Base-by-base conservation (phyloP, 2,329 filamentous ascomycete genomes). In the Scopulariopsis brevicaulis region DNA sequence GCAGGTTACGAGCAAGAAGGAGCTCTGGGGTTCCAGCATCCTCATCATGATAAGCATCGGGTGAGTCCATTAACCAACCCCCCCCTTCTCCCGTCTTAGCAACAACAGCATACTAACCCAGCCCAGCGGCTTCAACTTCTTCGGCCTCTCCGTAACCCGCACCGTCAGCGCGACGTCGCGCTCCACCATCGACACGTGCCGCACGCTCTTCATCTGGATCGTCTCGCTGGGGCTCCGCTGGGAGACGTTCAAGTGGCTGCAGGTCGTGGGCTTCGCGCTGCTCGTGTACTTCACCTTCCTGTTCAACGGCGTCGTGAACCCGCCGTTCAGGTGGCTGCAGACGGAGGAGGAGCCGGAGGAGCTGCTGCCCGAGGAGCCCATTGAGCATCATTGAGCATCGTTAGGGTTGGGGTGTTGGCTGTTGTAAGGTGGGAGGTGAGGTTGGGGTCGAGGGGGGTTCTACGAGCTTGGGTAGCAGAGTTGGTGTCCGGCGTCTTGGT, bases 11-110 rank as follows among this genome's bases (percentile, higher is more conserved):
- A 76, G 84, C 40, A 85, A 92, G 71, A 81, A 76, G 56, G 74
- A 81, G 18, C 85, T 99, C 60, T 82, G 86, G 34, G 65, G 92
- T 3, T 89, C 89, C 24, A 96, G 90, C 63, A 58, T 97, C 8
- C 71, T 96, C 59, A 97, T 97, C 69, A 99, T 99, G 94, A 81
- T 99, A 64, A 96, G 90, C 66, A 99, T 99, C 65, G 93, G 93
- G 88, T 95, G 82, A 64, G 63, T 61, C 37, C 28, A 53, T 61
- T 57, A 35, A 7, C n/a, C n/a, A 32, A 4, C 28, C 28, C 28
- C 4, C 28, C 28, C 28, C 28, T 8, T 46, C 14, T n/a, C 40
- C 40, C 40, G 12, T 40, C 37, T n/a, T 3, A 18, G 7, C 8
- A 7, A 46, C 11, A 14, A n/a, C 40, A 7, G 18, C 18, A 46